phyloP scores from a whole-genome alignment of 2,329 filamentous ascomycete genomes.

The Sclerotinia glacialis region DNA sequence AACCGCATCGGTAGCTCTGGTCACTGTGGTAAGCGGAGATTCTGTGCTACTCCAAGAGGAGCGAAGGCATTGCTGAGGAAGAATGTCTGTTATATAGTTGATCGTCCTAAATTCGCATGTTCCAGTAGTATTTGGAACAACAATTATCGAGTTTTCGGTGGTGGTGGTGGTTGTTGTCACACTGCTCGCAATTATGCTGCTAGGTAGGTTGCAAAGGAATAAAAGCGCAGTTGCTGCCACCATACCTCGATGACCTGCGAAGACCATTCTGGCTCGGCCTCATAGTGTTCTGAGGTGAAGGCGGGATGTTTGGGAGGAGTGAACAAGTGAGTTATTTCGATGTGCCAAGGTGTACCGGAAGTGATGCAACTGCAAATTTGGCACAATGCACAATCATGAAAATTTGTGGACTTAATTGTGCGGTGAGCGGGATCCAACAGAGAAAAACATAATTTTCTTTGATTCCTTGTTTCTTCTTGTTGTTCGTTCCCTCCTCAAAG shows the following conservation, averaged over 20 bases:
- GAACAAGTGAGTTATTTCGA: conserved; percentile 1
- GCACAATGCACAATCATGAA: conserved; percentile 6
- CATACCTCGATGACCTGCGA: conserved; percentile 27
- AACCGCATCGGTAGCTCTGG: not conserved
- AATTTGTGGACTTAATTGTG: conserved; percentile 17
- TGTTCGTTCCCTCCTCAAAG: conserved; percentile 6
- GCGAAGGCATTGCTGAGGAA: conserved; percentile 38
- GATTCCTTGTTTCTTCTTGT: conserved; percentile 19
- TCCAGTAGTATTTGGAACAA: conserved; percentile 24
- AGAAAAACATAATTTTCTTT: conserved; percentile 14
- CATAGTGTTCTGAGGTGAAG: conserved; percentile 18
- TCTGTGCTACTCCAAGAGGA: conserved; percentile 36
- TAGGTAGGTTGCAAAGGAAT: conserved; percentile 25
- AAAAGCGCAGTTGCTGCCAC: conserved; percentile 29
- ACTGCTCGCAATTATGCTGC: conserved; percentile 30
- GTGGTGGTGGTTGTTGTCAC: conserved; percentile 23
- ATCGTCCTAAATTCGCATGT: conserved; percentile 40
- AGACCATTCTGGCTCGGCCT: conserved; percentile 27
- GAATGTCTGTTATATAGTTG: conserved; percentile 41
- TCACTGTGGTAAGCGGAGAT: conserved; percentile 21
- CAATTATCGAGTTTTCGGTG: conserved; percentile 10
- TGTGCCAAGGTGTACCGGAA: conserved; percentile 3
- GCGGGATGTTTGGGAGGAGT: conserved; percentile 12
- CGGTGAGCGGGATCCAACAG: conserved; percentile 14
- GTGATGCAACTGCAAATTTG: conserved; percentile 4